Evolutionary conservation across 257 asterid genomes (phyloP).

Genomic region (Nicotiana tomentosiformis): DNA sequence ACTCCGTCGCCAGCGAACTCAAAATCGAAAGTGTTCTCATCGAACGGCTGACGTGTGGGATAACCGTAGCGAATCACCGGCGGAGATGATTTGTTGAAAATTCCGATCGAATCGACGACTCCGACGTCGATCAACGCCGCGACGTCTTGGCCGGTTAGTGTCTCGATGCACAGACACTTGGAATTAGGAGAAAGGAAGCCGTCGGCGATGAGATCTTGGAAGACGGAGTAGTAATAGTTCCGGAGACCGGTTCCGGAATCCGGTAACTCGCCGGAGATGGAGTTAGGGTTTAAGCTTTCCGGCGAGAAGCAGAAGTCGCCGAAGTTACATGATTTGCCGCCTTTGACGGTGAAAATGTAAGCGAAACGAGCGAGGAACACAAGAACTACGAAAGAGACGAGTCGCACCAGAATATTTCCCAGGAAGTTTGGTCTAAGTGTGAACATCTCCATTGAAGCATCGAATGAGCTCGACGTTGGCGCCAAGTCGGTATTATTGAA

Average conservation of each 20-base stretch:
- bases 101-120: conserved; percentile 30
- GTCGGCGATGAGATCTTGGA: conserved; percentile 40
- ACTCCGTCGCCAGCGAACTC: conserved; percentile 34
- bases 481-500: conserved; percentile 9
- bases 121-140: conserved; percentile 45
- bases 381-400: conserved; percentile 49
- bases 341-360: conserved; percentile 43
- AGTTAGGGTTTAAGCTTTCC: background rate
- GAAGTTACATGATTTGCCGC: conserved; percentile 34
- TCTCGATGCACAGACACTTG: conserved; percentile 42
- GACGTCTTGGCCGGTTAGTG: conserved; percentile 30
- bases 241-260: conserved; percentile 21
- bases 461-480: conserved; percentile 6
- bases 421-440: conserved; percentile 16
- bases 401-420: conserved; percentile 44
- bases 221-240: conserved; percentile 36
- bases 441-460: conserved; percentile 35
- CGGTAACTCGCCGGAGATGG: background rate
- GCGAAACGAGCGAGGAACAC: conserved; percentile 49
- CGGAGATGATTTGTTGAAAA: conserved; percentile 29
- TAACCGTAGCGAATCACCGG: conserved; percentile 19
- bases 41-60: conserved; percentile 23
- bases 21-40: conserved; percentile 36
- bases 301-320: conserved; percentile 33
- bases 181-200: conserved; percentile 36